Conservation (phyloP, 2,329 filamentous ascomycete species). For the Trichophyton equinum region DNA sequence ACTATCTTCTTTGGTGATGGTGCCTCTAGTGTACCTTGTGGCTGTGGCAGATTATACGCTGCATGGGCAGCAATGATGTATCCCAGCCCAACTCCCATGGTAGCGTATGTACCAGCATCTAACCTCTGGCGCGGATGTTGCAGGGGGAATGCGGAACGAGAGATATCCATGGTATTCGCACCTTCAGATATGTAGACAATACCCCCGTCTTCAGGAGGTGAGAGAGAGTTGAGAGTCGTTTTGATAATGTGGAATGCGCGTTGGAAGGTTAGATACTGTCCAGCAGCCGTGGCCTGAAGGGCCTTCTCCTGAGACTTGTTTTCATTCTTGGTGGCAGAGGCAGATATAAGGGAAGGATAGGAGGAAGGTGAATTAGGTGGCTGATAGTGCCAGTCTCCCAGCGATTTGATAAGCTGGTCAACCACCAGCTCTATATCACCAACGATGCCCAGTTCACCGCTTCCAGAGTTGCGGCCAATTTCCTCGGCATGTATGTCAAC, state of each 20-base stretch:
- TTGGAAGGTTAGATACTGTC: slow-evolving; percentile 38
- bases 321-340: slow-evolving; percentile 35
- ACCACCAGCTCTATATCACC: slow-evolving; percentile 42
- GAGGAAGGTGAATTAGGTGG: slow-evolving; percentile 23
- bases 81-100: slow-evolving; percentile 47
- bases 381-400: slow-evolving; percentile 36
- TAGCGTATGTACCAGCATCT: slow-evolving; percentile 47
- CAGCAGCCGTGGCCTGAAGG: slow-evolving; percentile 21
- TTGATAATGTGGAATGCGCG: slow-evolving; percentile 43
- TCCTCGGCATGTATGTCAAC: slow-evolving; percentile 44
- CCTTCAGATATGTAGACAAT: slow-evolving; percentile 48
- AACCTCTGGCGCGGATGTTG: slow-evolving; percentile 43
- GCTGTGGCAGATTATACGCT: slow-evolving; percentile 39
- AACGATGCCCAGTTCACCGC: slow-evolving; percentile 38
- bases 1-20: slow-evolving; percentile 42
- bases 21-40: slow-evolving; percentile 10
- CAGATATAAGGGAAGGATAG: slow-evolving; percentile 22
- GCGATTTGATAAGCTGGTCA: slow-evolving; percentile 32
- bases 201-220: slow-evolving; percentile 33
- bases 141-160: slow-evolving; percentile 42
- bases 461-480: slow-evolving; percentile 40
- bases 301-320: slow-evolving; percentile 34
- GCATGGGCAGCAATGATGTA: slow-evolving; percentile 46
- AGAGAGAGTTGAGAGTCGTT: slow-evolving; percentile 35
- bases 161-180: slow-evolving; percentile 51